Percentiles rank a stretch among this genome's conserved stretches.
Evolutionary conservation across 257 asterid genomes (phyloP).

Genomic region (Cordia subcordata): DNA sequence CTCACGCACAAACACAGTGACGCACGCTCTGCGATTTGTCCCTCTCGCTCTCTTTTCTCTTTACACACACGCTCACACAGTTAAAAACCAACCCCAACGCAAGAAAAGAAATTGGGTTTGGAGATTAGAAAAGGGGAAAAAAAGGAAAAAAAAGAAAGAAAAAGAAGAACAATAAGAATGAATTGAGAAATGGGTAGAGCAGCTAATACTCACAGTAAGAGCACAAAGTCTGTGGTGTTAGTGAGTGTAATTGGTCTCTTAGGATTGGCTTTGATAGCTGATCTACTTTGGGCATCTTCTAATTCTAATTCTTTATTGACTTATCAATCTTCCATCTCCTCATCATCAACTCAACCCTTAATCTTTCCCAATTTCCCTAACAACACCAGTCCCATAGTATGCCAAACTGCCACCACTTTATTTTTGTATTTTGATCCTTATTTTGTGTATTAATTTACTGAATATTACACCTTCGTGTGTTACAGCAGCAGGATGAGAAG

Average conservation of each 20-base stretch:
- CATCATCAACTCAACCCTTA: slow-evolving; percentile 15
- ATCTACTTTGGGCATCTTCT: slow-evolving; percentile 73
- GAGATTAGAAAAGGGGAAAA: too few relatives aligned
- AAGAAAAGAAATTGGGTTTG: too few relatives aligned
- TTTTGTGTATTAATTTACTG: too few relatives aligned
- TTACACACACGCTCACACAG: too few relatives aligned
- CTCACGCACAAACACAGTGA: too few relatives aligned
- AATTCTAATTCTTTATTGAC: slow-evolving; percentile 32
- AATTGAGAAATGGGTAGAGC: background rate
- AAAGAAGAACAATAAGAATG: background rate
- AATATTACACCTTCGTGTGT: too few relatives aligned
- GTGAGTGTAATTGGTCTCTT: slow-evolving; percentile 42
- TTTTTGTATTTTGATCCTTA: too few relatives aligned
- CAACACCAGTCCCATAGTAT: slow-evolving; percentile 4
- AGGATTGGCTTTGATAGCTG: slow-evolving; percentile 51
- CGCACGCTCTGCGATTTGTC: too few relatives aligned
- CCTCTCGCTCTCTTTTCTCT: too few relatives aligned
- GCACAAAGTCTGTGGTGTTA: slow-evolving; percentile 29
- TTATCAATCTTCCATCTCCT: slow-evolving; percentile 18
- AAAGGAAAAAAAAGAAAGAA: too few relatives aligned
- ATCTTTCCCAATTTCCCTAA: slow-evolving; percentile 14
- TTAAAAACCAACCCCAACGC: too few relatives aligned
- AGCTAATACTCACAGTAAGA: background rate
- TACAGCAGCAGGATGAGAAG: slow-evolving; percentile 6
- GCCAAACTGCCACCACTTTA: too few relatives aligned